Conservation (phyloP, 768 basidiomycete species). For the Lentinula sp. region DNA sequence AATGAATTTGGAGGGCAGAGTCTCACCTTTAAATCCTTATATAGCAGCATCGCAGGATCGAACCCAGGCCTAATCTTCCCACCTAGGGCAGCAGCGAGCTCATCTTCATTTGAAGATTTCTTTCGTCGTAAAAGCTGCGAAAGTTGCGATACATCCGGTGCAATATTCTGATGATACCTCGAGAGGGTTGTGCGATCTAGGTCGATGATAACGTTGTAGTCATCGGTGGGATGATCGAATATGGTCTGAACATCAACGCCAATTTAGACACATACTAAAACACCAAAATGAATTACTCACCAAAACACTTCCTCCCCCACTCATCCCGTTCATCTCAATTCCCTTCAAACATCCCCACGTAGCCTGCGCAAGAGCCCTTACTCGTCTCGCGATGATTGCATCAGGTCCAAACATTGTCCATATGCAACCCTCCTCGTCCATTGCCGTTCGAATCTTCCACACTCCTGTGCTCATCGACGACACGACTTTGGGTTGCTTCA, state of each 20-base stretch:
- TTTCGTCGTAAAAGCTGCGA: constrained; percentile 14
- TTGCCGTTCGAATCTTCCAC: constrained; percentile 77
- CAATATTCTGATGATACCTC: constrained; percentile 69
- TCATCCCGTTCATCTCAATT: constrained; percentile 44
- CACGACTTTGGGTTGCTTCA: constrained; percentile 24
- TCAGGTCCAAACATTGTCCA: constrained; percentile 74
- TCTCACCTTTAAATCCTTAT: constrained; percentile 56
- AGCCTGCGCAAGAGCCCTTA: constrained; percentile 70
- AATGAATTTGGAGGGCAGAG: background rate
- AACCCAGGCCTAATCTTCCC: constrained; percentile 57
- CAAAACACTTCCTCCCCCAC: constrained; percentile 54
- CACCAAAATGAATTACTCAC: constrained; percentile 1
- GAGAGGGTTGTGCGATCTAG: constrained; percentile 61
- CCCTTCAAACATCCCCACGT: constrained; percentile 56
- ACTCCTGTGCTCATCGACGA: constrained; percentile 28
- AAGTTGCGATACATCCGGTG: constrained; percentile 43
- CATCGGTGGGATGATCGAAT: constrained; percentile 75
- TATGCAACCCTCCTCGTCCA: constrained; percentile 64
- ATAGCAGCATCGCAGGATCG: constrained; percentile 68
- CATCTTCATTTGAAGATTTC: constrained; percentile 40
- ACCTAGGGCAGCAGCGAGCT: constrained; percentile 4
- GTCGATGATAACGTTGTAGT: constrained; percentile 83
- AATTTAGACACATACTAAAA: constrained; percentile 1
- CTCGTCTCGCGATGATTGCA: constrained; percentile 64
- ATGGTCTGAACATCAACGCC: constrained; percentile 49